phyloP scores from a whole-genome alignment of 768 basidiomycete species.

The Boletus insuetus region DNA sequence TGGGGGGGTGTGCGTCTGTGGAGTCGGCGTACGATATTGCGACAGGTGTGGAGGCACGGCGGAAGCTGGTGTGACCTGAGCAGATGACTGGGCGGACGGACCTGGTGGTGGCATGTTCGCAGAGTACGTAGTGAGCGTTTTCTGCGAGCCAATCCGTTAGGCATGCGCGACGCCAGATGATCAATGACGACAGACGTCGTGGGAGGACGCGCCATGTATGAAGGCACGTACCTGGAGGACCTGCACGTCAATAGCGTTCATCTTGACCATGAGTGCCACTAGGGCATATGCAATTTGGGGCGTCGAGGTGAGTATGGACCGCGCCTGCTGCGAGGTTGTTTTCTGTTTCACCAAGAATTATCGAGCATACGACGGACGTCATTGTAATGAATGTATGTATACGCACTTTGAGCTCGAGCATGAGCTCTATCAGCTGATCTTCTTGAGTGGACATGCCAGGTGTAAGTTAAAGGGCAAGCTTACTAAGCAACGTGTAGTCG shows the following conservation, averaged over 20 bases:
- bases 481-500: too few species aligned
- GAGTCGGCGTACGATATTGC: conserved; percentile 36
- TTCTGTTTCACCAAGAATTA: conserved; percentile 42
- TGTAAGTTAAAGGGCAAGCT: too few species aligned
- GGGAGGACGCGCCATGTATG: background rate
- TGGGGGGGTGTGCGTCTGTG: conserved; percentile 30
- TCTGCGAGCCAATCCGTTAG: conserved; percentile 35
- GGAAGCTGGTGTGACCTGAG: conserved; percentile 32
- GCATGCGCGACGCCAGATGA: background rate
- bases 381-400: background rate
- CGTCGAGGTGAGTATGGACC: conserved; percentile 64
- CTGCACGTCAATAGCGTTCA: conserved; percentile 71
- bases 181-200: background rate
- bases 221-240: conserved; percentile 60
- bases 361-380: background rate
- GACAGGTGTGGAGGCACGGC: conserved; percentile 46
- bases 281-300: conserved; percentile 77
- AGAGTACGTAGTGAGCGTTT: conserved; percentile 58
- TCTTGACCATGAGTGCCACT: conserved; percentile 73
- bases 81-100: conserved; percentile 23
- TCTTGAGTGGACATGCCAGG: conserved; percentile 51
- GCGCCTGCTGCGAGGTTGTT: conserved; percentile 70
- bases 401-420: conserved; percentile 65
- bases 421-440: conserved; percentile 71
- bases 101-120: conserved; percentile 21